Base-by-base conservation (phyloP, 495 filamentous ascomycete species). In the Daldinia decipiens region DNA sequence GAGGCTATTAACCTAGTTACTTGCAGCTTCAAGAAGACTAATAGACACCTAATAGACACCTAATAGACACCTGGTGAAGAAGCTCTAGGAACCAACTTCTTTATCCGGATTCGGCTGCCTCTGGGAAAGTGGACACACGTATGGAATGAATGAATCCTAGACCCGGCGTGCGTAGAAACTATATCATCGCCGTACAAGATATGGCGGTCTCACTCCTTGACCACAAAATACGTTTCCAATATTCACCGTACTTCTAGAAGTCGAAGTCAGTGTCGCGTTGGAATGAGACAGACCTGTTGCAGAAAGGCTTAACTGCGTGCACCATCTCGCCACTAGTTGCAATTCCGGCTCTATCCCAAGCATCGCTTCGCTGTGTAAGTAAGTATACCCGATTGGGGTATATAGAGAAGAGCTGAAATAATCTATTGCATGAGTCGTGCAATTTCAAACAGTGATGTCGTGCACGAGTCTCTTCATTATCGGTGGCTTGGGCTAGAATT, bases 21-120 rank as follows among this genome's bases (percentile, higher is more conserved):
- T 17, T 24, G 21, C 34, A 36, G 12, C 4, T 24, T 12, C n/a
- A 40, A 2, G 39, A 40, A 40, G n/a, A 15, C 38, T 40, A 43
- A 43, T 43, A n/a, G 39, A 19, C 32, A 34, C 40, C 24, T 52
- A 26, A 5, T 52, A 31, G 50, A 31, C 5, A 31, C 17, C 38
- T 40, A 43, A 43, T 43, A n/a, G 39, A 19, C 32, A 34, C 40
- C 24, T 52, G 15, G 11, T n/a, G 26, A 31, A 31, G 24, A 43
- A 47, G 13, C n/a, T 27, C 8, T 34, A 24, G 8, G 24, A 32
- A 15, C 15, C 21, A 15, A 8, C 19, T 38, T 39, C 53, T 43
- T 21, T 62, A 43, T 60, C 70, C 70, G 70, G 70, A 72, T 72
- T 72, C 70, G 60, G 70, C 21, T 60, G 45, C 52, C 54, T 59